Evolutionary conservation across 805 yeast species (phyloP).

Genomic region (Yarrowia yakushimensis): DNA sequence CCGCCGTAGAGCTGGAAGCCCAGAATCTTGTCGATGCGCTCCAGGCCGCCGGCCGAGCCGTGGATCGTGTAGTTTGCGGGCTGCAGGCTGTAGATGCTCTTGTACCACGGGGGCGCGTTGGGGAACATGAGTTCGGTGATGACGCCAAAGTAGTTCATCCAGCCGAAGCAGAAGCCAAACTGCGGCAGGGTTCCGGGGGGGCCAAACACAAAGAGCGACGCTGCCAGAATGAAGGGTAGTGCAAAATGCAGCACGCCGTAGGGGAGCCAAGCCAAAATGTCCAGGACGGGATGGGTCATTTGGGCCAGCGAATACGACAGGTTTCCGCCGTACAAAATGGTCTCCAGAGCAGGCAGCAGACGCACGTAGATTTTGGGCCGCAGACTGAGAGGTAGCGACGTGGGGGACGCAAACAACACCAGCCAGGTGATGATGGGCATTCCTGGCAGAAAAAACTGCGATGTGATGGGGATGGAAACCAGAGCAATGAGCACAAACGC

Average conservation of each 20-base stretch:
- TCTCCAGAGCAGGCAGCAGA: slow-evolving; percentile 85
- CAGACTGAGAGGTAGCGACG: slow-evolving; percentile 66
- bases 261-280: slow-evolving; percentile 91
- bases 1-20: slow-evolving; percentile 81
- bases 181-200: slow-evolving; percentile 84
- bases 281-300: slow-evolving; percentile 59
- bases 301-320: slow-evolving; percentile 79
- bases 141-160: slow-evolving; percentile 87
- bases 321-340: slow-evolving; percentile 88
- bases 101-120: slow-evolving; percentile 98
- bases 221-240: slow-evolving; percentile 85
- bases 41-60: slow-evolving; percentile 95
- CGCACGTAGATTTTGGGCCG: slow-evolving; percentile 89
- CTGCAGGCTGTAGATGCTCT: slow-evolving; percentile 72
- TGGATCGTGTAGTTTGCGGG: slow-evolving; percentile 89
- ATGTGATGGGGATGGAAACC: slow-evolving; percentile 67
- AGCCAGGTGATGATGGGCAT: slow-evolving; percentile 85
- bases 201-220: slow-evolving; percentile 73
- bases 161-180: slow-evolving; percentile 91
- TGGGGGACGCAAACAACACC: slow-evolving; percentile 71
- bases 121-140: slow-evolving; percentile 78
- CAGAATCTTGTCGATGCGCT: slow-evolving; percentile 73
- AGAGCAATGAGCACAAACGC: slow-evolving; percentile 44
- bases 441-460: slow-evolving; percentile 80
- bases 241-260: slow-evolving; percentile 88